Base-by-base conservation (phyloP, 805 yeast genomes). In the Cyberlindnera subsufficiens region DNA sequence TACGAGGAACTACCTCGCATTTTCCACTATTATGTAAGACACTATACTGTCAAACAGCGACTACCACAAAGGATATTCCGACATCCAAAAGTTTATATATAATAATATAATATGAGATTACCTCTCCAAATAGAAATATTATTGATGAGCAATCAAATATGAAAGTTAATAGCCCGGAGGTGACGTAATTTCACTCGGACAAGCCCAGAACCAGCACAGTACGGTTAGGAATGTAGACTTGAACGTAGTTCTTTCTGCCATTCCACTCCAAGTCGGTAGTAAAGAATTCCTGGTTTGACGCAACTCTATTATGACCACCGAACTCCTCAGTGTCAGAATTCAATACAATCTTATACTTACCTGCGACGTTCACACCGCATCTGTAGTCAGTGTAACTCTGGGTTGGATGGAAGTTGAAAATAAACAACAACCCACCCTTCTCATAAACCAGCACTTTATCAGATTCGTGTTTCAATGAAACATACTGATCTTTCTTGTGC, bases 381-480 rank as follows among this genome's bases (percentile, higher is more conserved):
- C 95, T 78, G 67, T 90, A 91, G 64, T 88, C 96, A 2, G 86
- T 70, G 63, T 71, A 91, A 2, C 95, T 85, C 43, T 86, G 68
- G 0, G 84, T 75, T 29, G 96, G 95, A 64, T 91, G 87, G 73
- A 93, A 87, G 64, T 93, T 91, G 72, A 90, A 89, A 27, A 90
- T 71, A 56, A 91, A 93, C 39, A 93, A 58, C 29, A 87, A 72
- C 0, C 90, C 93, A 42, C 83, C 87, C 52, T 97, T 78, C 64
- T 91, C 98, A 65, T 80, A 93, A 0, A 79, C 96, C 43, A 93
- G 64, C 41, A 91, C 83, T 64, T 91, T 91, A 67, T 91, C 99
- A 33, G 74, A 73, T 52, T 91, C 96, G 61, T 93, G 80, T 61
- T 91, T 91, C 59, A 89, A 72, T 0, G 96, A 86, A 34, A 91